Conservation (phyloP, 2,329 filamentous ascomycete species). For the Colletotrichum simmondsii region DNA sequence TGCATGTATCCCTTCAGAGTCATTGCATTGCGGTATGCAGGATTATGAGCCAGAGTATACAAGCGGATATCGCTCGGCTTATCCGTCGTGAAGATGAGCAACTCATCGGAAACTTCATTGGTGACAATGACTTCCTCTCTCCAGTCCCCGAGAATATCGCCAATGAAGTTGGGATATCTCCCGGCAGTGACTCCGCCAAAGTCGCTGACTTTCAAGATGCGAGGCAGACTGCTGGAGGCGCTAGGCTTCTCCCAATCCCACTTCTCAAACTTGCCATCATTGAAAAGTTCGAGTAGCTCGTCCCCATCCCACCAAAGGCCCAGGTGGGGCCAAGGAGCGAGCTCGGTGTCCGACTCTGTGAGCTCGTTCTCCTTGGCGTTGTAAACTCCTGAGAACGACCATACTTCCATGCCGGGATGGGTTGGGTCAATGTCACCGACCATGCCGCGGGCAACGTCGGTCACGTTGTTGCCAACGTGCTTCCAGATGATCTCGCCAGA, state of each 20-base stretch:
- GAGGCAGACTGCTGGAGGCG: background rate
- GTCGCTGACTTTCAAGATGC: slow-evolving; percentile 1
- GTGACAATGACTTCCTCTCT: slow-evolving; percentile 38
- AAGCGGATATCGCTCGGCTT: slow-evolving; percentile 34
- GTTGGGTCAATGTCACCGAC: slow-evolving; percentile 38
- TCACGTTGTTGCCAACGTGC: slow-evolving; percentile 17
- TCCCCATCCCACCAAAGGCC: slow-evolving; percentile 35
- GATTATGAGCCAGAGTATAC: slow-evolving; percentile 40
- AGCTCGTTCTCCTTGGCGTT: slow-evolving; percentile 33
- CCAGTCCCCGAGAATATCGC: slow-evolving; percentile 39
- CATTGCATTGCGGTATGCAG: slow-evolving; percentile 39
- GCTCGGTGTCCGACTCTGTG: background rate
- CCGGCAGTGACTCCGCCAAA: slow-evolving; percentile 20
- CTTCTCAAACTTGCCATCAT: slow-evolving; percentile 39
- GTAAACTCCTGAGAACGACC: slow-evolving; percentile 37
- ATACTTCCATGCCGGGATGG: slow-evolving; percentile 36
- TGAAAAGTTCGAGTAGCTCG: slow-evolving; percentile 37
- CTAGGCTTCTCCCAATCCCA: slow-evolving; percentile 30
- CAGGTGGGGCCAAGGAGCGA: slow-evolving; percentile 23
- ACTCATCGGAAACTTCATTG: slow-evolving; percentile 31
- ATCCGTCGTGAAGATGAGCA: slow-evolving; percentile 39
- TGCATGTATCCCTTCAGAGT: slow-evolving; percentile 40
- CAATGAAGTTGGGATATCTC: slow-evolving; percentile 34
- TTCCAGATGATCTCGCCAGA: slow-evolving; percentile 35
- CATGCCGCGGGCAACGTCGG: slow-evolving; percentile 36